Evolutionary conservation across 2,329 filamentous ascomycete species (phyloP), one percentile per base, ranked within the genome.

Genomic region (Uncinocarpus reesii): DNA sequence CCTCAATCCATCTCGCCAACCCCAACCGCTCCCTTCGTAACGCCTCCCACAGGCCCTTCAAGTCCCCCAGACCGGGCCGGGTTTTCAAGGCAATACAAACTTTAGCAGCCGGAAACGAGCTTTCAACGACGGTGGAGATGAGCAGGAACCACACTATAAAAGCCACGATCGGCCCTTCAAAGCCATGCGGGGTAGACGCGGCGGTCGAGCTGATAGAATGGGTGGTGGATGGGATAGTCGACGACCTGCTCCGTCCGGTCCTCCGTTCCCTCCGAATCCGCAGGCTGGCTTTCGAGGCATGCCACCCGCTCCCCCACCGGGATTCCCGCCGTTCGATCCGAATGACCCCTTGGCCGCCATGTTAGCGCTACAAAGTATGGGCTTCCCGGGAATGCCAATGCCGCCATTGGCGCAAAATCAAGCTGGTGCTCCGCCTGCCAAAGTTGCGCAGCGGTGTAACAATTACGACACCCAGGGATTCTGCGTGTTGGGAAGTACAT

Each of bases 381-480:
- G 70, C 2, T 68, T 77, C 46, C 67, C 74, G 24, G 66, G 68
- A 1, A 67, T 74, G 62, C 70, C 70, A 15, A 56, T 64, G 11
- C 51, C 56, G 44, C 58, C 26, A 11, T 32, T 52, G 10, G 48
- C 43, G 13, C 51, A 48, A 18, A 48, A 42, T 7, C 59, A 62
- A 44, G 58, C 52, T 42, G 61, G 61, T 13, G 55, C 61, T 15
- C 58, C 63, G 42, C 58, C 55, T 36, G 45, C 60, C 46, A 57
- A 68, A 56, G 58, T 60, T 51, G 56, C 65, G 47, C 57, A 67
- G 60, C 68, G 72, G 42, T 81, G 78, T 58, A 67, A 66, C 32
- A 74, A 78, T 58, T 80, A 79, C 54, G 75, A 80, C 51, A 75
- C 65, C 0, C 75, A 77, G 54, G 78, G 78, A 4, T 78, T 74